These are phyloP conservation scores for Chaetomiaceae sp. DNA, from an alignment of 2,329 filamentous ascomycete species.

Conservation along the genomic window DNA sequence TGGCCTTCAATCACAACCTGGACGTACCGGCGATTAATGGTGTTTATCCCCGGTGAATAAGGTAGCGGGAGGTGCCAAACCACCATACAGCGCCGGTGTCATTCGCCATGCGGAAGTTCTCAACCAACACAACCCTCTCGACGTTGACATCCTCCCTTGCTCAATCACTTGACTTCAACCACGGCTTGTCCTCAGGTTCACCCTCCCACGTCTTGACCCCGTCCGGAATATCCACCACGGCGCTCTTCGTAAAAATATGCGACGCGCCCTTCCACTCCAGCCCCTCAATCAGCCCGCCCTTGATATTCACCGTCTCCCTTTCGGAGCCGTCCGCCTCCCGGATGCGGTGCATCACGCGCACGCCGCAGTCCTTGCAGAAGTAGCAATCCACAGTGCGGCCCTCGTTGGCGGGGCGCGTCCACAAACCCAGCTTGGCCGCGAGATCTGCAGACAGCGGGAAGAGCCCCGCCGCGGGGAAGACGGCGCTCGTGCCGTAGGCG, in stretches of 20 bases:
- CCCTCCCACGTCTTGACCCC: slow-evolving; percentile 22
- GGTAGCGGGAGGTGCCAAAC: too few species aligned
- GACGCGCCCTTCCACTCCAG: slow-evolving; percentile 34
- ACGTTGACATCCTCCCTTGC: too few species aligned
- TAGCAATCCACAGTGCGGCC: slow-evolving; percentile 31
- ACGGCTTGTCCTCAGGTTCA: too few species aligned
- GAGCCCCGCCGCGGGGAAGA: slow-evolving; percentile 29
- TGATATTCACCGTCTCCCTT: slow-evolving; percentile 36
- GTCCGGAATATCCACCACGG: slow-evolving; percentile 39
- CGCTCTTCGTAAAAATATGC: slow-evolving; percentile 42
- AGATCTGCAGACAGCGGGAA: slow-evolving; percentile 30
- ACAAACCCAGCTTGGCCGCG: slow-evolving; percentile 24
- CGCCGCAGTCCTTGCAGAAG: slow-evolving; percentile 33
- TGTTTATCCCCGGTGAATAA: too few species aligned
- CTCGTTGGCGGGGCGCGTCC: slow-evolving; percentile 26
- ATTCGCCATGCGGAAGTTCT: too few species aligned
- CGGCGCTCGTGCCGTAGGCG: slow-evolving; percentile 34
- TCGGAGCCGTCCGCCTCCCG: slow-evolving; percentile 33
- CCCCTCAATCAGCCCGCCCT: slow-evolving; percentile 40
- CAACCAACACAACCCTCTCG: too few species aligned
- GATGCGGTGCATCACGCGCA: slow-evolving; percentile 41
- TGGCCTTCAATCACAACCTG: too few species aligned
- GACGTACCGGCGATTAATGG: too few species aligned
- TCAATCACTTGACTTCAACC: too few species aligned
- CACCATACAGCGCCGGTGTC: too few species aligned